Evolutionary conservation across 495 filamentous ascomycete species (phyloP), one percentile per base, ranked within the genome.

Genomic region (Podospora appendiculata): DNA sequence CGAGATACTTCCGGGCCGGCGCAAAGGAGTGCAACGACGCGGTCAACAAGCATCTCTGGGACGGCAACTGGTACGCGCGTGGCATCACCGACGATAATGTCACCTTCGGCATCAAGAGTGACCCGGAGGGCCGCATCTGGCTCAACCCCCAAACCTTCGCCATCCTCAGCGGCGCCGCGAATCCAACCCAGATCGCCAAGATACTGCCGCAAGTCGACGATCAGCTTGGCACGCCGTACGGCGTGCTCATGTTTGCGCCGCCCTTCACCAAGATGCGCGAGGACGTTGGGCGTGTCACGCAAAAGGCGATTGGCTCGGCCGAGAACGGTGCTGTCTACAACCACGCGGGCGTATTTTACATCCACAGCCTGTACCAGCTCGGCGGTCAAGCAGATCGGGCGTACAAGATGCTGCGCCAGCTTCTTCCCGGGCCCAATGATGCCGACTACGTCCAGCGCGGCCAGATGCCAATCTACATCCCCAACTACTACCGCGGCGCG

Each of bases 261-360:
- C 69, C 76, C 6, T 80, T 59, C 62, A 72, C 61, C 54, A 68
- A 59, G 50, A 80, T 80, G 77, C 76, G 78, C 49, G 78, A 80
- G 62, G 76, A 80, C 49, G 67, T 80, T n/a, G 78, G 78, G 16
- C 76, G 78, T 39, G 78, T 80, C 32, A 79, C 78, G 42, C 78
- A 80, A 58, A 80, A 80, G 60, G 75, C 74, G 45, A 71, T 74
- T 13, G 78, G 78, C 12, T 73, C 71, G n/a, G 78, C 71, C 12
- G 78, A 80, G 63, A 80, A 80, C 58, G 78, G 65, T 1, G 71
- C 74, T 32, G 78, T 80, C 8, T 80, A 80, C 58, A 80, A 80
- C 65, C 78, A 80, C 58, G 78, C 78, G 0, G 72, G 66, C 44
- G 67, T 68, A 47, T 80, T 80, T 57, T 80, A 78, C 60, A 63